Conservation (phyloP, 371 early-diverging fungal genomes). For the Rhizopus arrhizus region DNA sequence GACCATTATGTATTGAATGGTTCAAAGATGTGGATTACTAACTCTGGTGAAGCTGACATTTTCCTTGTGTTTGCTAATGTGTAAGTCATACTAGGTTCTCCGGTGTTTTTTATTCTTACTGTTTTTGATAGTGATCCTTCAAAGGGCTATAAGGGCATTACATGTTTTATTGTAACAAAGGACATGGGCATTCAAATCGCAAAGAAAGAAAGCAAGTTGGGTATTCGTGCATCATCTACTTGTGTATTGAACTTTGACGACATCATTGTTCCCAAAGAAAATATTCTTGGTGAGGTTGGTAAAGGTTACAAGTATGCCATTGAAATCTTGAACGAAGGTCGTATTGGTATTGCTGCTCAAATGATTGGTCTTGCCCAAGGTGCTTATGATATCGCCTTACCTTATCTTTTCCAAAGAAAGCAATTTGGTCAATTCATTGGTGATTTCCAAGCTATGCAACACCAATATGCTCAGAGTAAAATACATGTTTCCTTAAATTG, state of each 20-base stretch:
- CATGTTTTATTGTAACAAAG: conserved; percentile 96
- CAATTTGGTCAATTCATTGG: conserved; percentile 91
- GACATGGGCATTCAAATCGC: conserved; percentile 92
- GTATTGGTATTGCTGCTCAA: conserved; percentile 98
- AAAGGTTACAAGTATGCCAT: conserved; percentile 99
- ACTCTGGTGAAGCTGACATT: conserved; percentile 89
- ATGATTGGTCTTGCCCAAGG: conserved; percentile 98
- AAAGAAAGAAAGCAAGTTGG: conserved; percentile 97
- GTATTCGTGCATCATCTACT: conserved; percentile 94
- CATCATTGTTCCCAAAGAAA: conserved; percentile 82
- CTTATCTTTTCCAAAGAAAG: conserved; percentile 73
- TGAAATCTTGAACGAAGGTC: conserved; percentile 97
- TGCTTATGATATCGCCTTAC: conserved; percentile 86
- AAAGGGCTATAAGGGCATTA: conserved; percentile 97
- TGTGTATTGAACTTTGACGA: conserved; percentile 94
- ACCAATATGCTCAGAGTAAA: conserved; percentile 87
- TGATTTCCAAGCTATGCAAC: conserved; percentile 96
- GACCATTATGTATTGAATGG: conserved; percentile 93
- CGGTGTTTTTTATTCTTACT: neutral
- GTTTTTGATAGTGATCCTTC: conserved; percentile 76
- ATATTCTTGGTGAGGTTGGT: conserved; percentile 91
- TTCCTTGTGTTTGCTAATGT: conserved; percentile 98
- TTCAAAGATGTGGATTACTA: conserved; percentile 93
- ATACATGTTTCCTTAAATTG: neutral
- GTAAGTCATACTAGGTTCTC: conserved; percentile 26